Evolutionary conservation across 495 filamentous ascomycete genomes (phyloP).

Genomic region (Aspergillus saccharolyticus): DNA sequence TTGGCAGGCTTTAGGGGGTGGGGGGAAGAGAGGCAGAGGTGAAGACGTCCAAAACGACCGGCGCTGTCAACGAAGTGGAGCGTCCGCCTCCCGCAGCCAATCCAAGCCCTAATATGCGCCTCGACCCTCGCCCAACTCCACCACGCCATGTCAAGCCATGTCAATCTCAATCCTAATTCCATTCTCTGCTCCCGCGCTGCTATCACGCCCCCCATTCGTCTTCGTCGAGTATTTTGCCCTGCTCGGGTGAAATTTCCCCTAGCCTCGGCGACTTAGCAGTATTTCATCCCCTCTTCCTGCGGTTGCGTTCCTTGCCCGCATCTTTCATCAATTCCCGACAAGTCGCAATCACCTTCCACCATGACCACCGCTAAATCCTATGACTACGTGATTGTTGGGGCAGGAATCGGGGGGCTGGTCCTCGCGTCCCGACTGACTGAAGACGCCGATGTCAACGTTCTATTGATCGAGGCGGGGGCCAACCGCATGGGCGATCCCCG

Average conservation of each 20-base stretch:
- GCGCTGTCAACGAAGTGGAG: not conserved
- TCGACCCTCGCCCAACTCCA: not conserved
- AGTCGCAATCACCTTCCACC: not conserved
- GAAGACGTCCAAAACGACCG: not conserved
- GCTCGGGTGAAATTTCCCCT: not conserved
- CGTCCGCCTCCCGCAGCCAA: not conserved
- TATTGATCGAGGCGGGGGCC: constrained; percentile 51
- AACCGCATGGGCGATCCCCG: constrained; percentile 38
- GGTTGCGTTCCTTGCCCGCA: too few relatives aligned
- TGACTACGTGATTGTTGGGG: constrained; percentile 38
- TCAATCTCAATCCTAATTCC: not conserved
- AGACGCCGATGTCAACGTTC: constrained; percentile 32
- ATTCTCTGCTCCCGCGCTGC: not conserved
- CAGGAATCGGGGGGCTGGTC: constrained; percentile 43
- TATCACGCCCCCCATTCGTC: not conserved
- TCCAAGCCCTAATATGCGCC: not conserved
- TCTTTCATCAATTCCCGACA: not conserved
- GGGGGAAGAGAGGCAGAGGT: too few relatives aligned
- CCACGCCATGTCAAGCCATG: not conserved
- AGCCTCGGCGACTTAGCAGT: not conserved
- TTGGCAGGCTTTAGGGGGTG: not conserved
- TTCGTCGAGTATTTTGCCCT: not conserved
- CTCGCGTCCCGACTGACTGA: constrained; percentile 47
- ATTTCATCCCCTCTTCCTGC: not conserved
- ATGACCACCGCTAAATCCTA: constrained; percentile 17